Base-by-base conservation (phyloP, 176 grass and related monocot species). In the sorghum (Sorghum bicolor) region DNA sequence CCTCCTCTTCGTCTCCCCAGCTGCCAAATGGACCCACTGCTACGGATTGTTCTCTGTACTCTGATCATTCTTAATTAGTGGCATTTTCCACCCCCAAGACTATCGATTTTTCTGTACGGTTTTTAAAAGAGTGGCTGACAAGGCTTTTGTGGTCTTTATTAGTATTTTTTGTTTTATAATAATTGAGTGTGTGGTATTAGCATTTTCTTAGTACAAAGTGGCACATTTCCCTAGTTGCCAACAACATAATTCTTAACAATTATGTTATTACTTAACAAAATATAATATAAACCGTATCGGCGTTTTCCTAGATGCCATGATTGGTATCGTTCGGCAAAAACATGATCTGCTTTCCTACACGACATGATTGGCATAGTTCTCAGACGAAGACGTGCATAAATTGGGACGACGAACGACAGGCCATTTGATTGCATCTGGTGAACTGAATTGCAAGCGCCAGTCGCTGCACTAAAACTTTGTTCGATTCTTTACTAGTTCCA, bases 371-470 rank as follows among this genome's bases (percentile, higher is more conserved):
- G 30, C 43, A 84, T 41, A 34, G 5, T 74, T 78, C 44, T 60
- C 10, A 47, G 80, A 30, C 41, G 73, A 24, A 62, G 80, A 38
- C 41, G 73, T 39, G 22, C 34, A 74, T 31, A 55, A 17, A 26
- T 69, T 53, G 64, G 32, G 9, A 20, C 58, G 19, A 72, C 45
- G 12, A 72, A 57, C 52, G 5, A 70, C 40, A 41, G 70, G 30
- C 79, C 67, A 74, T 12, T 76, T 5, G 67, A 67, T 82, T n/a
- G 58, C 74, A 17, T 83, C 82, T 61, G 79, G 22, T 79, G 73
- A 82, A 71, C 64, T 45, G 37, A 77, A 75, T 62, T 2, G 31
- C 14, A 29, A 41, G 25, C 26, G 64, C 87, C 75, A 84, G 26
- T 68, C 84, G 87, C 65, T 7, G 82, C 64, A 36, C n/a, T 34